Percentiles rank a stretch among this genome's conserved stretches.
These are phyloP conservation scores for Fusarium anguioides DNA, from an alignment of 2,329 filamentous ascomycete species.

Conservation along the genomic window DNA sequence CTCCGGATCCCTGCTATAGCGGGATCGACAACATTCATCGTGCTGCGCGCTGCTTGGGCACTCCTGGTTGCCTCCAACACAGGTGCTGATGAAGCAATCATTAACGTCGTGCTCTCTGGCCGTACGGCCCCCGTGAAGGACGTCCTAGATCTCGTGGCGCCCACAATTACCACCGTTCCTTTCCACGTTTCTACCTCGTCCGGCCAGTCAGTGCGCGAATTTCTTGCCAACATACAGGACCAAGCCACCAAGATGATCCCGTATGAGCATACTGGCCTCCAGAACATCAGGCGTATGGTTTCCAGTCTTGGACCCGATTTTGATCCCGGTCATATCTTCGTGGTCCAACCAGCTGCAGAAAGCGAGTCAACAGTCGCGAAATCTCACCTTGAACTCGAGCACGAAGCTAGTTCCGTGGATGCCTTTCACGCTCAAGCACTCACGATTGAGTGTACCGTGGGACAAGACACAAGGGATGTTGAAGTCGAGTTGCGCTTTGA, in stretches of 20 bases:
- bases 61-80: neutral
- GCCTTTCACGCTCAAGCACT: conserved; percentile 1
- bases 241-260: neutral
- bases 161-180: conserved; percentile 2
- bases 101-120: neutral
- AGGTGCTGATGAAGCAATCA: neutral
- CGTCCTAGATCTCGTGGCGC: neutral
- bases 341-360: neutral
- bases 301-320: neutral
- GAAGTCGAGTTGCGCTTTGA: conserved; percentile 2
- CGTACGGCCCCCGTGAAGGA: neutral
- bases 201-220: neutral
- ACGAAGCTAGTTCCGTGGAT: neutral
- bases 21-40: neutral
- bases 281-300: neutral
- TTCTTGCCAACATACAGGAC: neutral
- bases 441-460: conserved; percentile 1
- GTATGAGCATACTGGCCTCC: neutral
- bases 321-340: conserved; percentile 1
- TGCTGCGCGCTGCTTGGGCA: conserved; percentile 6
- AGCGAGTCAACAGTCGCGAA: neutral
- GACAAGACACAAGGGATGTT: neutral
- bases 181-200: neutral
- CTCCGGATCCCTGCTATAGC: neutral
- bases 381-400: neutral